These are phyloP conservation scores for Globisporangium polare DNA, from an alignment of 352 stramenopile genomes.

Conservation along the genomic window DNA sequence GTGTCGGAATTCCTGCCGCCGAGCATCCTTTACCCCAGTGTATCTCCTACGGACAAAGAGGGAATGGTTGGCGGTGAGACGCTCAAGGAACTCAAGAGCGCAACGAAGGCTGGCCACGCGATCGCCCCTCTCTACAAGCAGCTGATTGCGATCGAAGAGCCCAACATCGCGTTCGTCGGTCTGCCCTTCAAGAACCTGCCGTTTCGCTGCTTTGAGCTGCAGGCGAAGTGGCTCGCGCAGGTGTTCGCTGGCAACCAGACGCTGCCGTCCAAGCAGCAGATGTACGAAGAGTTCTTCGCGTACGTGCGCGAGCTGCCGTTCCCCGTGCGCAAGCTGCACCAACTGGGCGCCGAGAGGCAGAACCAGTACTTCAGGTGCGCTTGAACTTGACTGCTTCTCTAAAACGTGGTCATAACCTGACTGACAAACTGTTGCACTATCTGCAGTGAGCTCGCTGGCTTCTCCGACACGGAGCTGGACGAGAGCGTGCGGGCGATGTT, in stretches of 20 bases:
- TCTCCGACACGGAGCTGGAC: conserved; percentile 36
- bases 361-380: conserved; percentile 53
- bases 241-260: conserved; percentile 39
- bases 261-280: conserved; percentile 60
- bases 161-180: conserved; percentile 65
- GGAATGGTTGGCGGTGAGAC: conserved; percentile 17
- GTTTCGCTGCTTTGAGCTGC: conserved; percentile 81
- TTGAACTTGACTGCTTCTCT: too few relatives aligned
- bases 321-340: conserved; percentile 60
- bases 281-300: conserved; percentile 61
- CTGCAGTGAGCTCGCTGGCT: conserved; percentile 30
- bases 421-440: background rate
- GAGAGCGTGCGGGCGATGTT: conserved; percentile 64
- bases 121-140: conserved; percentile 77
- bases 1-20: conserved; percentile 44
- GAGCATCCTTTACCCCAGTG: conserved; percentile 42
- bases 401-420: too few relatives aligned
- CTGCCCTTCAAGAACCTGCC: conserved; percentile 73
- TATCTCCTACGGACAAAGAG: background rate
- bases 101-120: conserved; percentile 24
- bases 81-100: conserved; percentile 28
- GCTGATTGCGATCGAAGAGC: conserved; percentile 73
- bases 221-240: conserved; percentile 59
- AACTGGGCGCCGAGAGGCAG: conserved; percentile 46
- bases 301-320: conserved; percentile 38